Evolutionary conservation across 2,329 filamentous ascomycete species (phyloP).

Genomic region (Verticillium nubilum): DNA sequence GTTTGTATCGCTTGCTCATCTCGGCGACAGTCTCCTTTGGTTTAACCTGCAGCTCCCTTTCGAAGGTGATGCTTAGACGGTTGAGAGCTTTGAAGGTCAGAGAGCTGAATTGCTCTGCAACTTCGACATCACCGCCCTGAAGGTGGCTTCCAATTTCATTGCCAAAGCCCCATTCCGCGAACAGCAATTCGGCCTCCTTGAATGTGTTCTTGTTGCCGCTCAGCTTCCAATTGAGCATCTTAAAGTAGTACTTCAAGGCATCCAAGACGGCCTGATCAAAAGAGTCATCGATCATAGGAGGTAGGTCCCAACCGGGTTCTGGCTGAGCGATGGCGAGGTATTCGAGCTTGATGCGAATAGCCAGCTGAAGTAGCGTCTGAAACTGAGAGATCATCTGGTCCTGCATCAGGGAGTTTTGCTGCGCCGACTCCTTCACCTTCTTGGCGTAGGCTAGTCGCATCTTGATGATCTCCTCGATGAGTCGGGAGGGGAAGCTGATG

Average conservation of each 20-base stretch:
- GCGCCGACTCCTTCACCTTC: conserved; percentile 91
- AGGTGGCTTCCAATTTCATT: conserved; percentile 89
- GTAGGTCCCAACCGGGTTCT: conserved; percentile 90
- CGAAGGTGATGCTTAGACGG: conserved; percentile 84
- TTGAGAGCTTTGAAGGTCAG: conserved; percentile 89
- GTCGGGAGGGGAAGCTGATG: conserved; percentile 92
- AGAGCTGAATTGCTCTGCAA: conserved; percentile 94
- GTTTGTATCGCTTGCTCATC: conserved; percentile 97
- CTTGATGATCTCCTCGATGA: conserved; percentile 95
- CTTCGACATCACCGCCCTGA: conserved; percentile 91
- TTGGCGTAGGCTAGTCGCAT: conserved; percentile 86
- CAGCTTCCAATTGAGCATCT: conserved; percentile 96
- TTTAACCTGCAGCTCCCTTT: conserved; percentile 79
- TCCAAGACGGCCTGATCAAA: conserved; percentile 91
- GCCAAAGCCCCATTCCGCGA: conserved; percentile 97
- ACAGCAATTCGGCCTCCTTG: conserved; percentile 95
- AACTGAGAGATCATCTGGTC: conserved; percentile 98
- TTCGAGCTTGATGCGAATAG: conserved; percentile 86
- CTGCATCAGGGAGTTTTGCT: conserved; percentile 88
- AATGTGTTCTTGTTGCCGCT: conserved; percentile 98
- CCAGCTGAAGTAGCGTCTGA: conserved; percentile 84
- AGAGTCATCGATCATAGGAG: conserved; percentile 92
- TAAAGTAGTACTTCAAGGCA: conserved; percentile 96
- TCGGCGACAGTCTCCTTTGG: conserved; percentile 78
- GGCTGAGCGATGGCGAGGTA: conserved; percentile 79